Evolutionary conservation across 495 filamentous ascomycete genomes (phyloP).

Genomic region (Penicillium chermesinum): DNA sequence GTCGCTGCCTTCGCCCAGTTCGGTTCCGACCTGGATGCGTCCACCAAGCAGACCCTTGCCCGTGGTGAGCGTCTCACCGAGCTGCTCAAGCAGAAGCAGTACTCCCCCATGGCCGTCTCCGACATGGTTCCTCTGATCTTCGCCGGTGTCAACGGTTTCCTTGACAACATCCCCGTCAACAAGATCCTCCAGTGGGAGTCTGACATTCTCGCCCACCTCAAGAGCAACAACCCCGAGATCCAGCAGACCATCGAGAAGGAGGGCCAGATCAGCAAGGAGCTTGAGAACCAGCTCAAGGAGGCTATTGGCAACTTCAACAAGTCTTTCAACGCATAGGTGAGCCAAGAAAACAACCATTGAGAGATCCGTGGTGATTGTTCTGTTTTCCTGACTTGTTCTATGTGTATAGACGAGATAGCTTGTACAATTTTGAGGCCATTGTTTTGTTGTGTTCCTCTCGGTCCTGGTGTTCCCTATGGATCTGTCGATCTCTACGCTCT

Average conservation of each 20-base stretch:
- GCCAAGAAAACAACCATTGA: slow-evolving; percentile 33
- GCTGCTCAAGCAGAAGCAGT: slow-evolving; percentile 99
- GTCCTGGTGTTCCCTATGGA: slow-evolving; percentile 13
- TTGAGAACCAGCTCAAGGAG: slow-evolving; percentile 82
- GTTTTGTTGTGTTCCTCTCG: slow-evolving; percentile 39
- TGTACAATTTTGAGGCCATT: slow-evolving; percentile 52
- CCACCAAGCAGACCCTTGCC: slow-evolving; percentile 96
- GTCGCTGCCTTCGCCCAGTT: slow-evolving; percentile 99
- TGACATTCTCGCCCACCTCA: slow-evolving; percentile 89
- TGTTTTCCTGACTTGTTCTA: slow-evolving; percentile 43
- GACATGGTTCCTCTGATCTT: slow-evolving; percentile 99
- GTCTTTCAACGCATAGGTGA: slow-evolving; percentile 68
- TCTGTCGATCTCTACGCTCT: slow-evolving; percentile 15
- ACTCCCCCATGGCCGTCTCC: slow-evolving; percentile 96
- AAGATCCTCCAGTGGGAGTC: slow-evolving; percentile 88
- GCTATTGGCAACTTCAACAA: slow-evolving; percentile 80
- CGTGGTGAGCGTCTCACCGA: slow-evolving; percentile 99
- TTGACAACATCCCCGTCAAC: slow-evolving; percentile 78
- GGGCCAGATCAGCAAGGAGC: slow-evolving; percentile 91
- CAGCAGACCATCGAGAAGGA: slow-evolving; percentile 89
- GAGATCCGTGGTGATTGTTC: slow-evolving; percentile 28
- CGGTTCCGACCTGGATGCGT: slow-evolving; percentile 98
- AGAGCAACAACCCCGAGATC: slow-evolving; percentile 80
- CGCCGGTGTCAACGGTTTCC: slow-evolving; percentile 96
- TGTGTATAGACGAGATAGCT: slow-evolving; percentile 52